Percentiles rank a stretch among this genome's conserved stretches.
These are phyloP conservation scores for Inonotus obliquus DNA, from an alignment of 1,284 basidiomycete genomes.

Conservation along the genomic window DNA sequence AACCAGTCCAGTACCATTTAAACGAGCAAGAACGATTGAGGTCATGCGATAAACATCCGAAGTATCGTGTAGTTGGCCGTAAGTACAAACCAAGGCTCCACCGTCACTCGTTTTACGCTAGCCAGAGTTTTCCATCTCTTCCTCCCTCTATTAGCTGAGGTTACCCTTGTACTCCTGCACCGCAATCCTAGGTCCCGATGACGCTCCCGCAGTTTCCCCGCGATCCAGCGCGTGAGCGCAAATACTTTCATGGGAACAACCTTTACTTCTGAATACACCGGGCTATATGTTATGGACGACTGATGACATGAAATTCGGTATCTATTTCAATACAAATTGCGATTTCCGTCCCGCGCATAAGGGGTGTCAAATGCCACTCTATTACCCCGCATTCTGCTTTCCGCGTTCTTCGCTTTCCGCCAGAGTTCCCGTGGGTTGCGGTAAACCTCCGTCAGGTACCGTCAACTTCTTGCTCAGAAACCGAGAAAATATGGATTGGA, in stretches of 20 bases:
- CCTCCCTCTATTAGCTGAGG: not conserved
- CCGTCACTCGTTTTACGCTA: not conserved
- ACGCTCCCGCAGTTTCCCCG: not conserved
- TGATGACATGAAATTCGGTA: not conserved
- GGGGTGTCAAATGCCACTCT: not conserved
- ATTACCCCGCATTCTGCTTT: not conserved
- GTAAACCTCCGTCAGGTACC: not conserved
- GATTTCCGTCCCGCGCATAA: not conserved
- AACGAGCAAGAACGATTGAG: not conserved
- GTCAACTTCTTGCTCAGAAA: not conserved
- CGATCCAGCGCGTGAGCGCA: constrained; percentile 1
- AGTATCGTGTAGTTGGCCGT: not conserved
- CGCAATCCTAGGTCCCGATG: not conserved
- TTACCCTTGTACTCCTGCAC: not conserved
- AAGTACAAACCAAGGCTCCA: not conserved
- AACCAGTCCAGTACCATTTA: not conserved
- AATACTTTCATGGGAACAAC: not conserved
- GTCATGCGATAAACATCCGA: constrained; percentile 2
- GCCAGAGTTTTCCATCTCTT: not conserved
- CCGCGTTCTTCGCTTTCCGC: not conserved
- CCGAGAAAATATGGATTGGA: not conserved
- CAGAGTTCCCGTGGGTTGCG: not conserved
- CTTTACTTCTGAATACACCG: not conserved
- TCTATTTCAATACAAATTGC: not conserved
- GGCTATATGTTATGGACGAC: not conserved